Percentiles rank a stretch among this genome's conserved stretches.
Conservation (phyloP, 345 rosid genomes). For the Viola odorata region DNA sequence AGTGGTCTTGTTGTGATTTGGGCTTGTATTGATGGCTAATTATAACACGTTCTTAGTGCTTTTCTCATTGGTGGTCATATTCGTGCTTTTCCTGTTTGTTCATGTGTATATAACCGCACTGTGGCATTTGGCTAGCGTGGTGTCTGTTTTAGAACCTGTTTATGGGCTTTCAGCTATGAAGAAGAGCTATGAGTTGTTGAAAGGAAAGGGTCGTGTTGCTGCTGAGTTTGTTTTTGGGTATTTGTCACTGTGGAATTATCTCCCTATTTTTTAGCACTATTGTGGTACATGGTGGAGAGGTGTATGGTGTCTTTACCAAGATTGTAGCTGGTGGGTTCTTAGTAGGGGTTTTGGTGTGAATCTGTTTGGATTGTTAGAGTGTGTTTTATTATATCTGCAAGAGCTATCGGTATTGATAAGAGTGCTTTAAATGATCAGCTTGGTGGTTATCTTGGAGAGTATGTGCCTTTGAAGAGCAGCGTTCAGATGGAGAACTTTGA, state of each 20-base stretch:
- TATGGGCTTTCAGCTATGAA: constrained; percentile 78
- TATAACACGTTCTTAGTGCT: constrained; percentile 37
- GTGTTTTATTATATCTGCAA: constrained; percentile 91
- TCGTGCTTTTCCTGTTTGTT: constrained; percentile 50
- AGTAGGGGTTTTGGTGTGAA: constrained; percentile 82
- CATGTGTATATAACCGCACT: constrained; percentile 87
- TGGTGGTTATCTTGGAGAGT: constrained; percentile 90
- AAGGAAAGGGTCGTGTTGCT: constrained; percentile 58
- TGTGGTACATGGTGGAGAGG: constrained; percentile 77
- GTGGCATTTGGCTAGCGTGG: constrained; percentile 95
- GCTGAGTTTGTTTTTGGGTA: constrained; percentile 60
- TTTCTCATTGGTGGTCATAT: constrained; percentile 39
- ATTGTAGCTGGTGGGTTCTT: constrained; percentile 77
- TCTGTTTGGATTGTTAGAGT: constrained; percentile 81
- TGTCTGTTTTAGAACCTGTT: constrained; percentile 81
- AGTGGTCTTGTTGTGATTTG: no score
- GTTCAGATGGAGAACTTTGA: constrained; percentile 91
- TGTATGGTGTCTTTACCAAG: constrained; percentile 46
- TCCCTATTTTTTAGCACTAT: constrained; percentile 38
- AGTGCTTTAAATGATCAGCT: constrained; percentile 78
- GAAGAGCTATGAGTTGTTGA: constrained; percentile 79
- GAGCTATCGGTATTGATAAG: constrained; percentile 88
- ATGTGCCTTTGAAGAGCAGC: constrained; percentile 87
- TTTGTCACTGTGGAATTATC: constrained; percentile 42
- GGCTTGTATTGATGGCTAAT: no score